A percentile compares a stretch with the other conserved stretches of the same genome.
These are phyloP conservation scores for Leccinum barrowsii DNA, from an alignment of 768 basidiomycete species.

Conservation along the genomic window DNA sequence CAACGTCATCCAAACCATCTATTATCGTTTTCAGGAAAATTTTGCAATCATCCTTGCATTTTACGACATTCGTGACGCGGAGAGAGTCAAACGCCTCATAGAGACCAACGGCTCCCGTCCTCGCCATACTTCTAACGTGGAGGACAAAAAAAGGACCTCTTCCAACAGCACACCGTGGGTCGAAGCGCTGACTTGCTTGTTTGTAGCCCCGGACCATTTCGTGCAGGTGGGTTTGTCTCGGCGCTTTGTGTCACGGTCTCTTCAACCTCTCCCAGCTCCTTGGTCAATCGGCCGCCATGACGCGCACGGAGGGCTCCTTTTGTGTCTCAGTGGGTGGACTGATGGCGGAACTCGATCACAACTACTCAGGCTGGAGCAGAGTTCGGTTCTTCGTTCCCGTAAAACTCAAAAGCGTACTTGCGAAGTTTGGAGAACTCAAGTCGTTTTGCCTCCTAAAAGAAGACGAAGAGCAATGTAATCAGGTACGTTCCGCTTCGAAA, in stretches of 20 bases:
- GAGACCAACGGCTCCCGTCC: slow-evolving; percentile 19
- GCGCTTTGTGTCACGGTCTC: neutral
- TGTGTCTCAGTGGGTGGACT: slow-evolving; percentile 40
- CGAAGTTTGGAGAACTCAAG: slow-evolving; percentile 32
- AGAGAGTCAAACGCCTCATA: slow-evolving; percentile 43
- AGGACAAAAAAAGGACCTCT: slow-evolving; percentile 6
- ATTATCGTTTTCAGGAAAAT: slow-evolving; percentile 46
- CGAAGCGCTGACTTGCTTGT: slow-evolving; percentile 38
- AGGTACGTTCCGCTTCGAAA: slow-evolving; percentile 23
- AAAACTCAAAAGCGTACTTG: slow-evolving; percentile 28
- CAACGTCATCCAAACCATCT: slow-evolving; percentile 52
- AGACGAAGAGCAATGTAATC: slow-evolving; percentile 20
- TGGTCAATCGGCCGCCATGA: slow-evolving; percentile 45
- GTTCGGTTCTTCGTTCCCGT: slow-evolving; percentile 24
- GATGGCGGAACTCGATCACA: slow-evolving; percentile 18
- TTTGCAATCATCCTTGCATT: slow-evolving; percentile 59
- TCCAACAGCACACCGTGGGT: slow-evolving; percentile 13
- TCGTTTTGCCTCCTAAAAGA: slow-evolving; percentile 26
- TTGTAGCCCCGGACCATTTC: slow-evolving; percentile 45
- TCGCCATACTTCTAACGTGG: neutral
- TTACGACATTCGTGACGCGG: slow-evolving; percentile 55
- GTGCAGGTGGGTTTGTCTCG: slow-evolving; percentile 34
- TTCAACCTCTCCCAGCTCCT: slow-evolving; percentile 40
- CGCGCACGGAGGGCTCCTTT: slow-evolving; percentile 51
- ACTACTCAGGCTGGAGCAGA: slow-evolving; percentile 24